Evolutionary conservation across 1,284 basidiomycete genomes (phyloP), one percentile per base, ranked within the genome.

Genomic region (Moesziomyces antarcticus): DNA sequence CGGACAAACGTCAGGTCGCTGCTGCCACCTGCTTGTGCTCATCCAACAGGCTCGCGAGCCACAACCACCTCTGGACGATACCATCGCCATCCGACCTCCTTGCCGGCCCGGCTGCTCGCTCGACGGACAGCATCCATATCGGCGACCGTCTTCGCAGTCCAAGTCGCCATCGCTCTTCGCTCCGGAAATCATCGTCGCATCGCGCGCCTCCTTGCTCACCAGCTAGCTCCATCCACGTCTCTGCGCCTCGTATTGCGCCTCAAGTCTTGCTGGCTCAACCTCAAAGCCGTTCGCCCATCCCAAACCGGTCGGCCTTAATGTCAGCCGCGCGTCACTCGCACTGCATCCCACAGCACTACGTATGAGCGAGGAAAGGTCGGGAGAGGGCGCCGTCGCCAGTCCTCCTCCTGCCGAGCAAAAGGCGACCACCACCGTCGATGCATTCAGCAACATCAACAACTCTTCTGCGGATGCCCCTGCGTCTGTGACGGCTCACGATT

Each of bases 341-440:
- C 30, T 16, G 24, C 43, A 47, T 48, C 18, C 7, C 24, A 18
- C 5, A 51, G 20, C 45, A 45, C 30, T 46, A 62, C 66, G 54
- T 49, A 69, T 69, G 66, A 69, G 66, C 60, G 56, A 63, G 30
- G 52, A 69, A 59, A 54, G 44, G 51, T 40, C 52, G 22, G 60
- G 49, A 63, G 66, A 59, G 59, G 56, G 58, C 60, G 66, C 66
- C 22, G 56, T 43, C 56, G 51, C 66, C 66, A 55, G 42, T 43
- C 51, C 49, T 48, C 56, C 66, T 52, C 56, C 56, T 27, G 24
- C 56, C 47, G 44, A 47, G 9, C 60, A 50, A 41, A 18, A 50
- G 8, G 52, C 51, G 41, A 49, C 49, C 45, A 46, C 21, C 56
- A 43, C 54, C 43, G 48, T 24, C 16, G 48, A 50, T 11, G 30